A percentile compares a stretch with the other conserved stretches of the same genome.
Conservation (phyloP, 805 yeast genomes). For the Cyberlindnera euphorbiiphila region DNA sequence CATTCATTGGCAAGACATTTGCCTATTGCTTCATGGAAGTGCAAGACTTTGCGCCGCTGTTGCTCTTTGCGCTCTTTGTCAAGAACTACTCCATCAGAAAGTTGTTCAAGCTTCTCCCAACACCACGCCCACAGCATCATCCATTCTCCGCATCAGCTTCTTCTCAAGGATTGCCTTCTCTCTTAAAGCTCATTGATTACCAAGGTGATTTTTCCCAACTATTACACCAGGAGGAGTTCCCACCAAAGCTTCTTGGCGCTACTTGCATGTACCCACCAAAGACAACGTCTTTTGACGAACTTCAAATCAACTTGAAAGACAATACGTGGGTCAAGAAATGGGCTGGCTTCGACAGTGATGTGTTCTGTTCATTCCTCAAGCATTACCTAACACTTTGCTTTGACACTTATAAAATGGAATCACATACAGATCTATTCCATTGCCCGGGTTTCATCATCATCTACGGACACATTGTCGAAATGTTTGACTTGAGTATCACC, state of each 20-base stretch:
- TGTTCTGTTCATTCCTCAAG: constrained; percentile 57
- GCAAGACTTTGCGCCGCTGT: constrained; percentile 46
- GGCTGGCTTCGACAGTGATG: constrained; percentile 52
- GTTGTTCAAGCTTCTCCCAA: constrained; percentile 7
- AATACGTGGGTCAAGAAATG: constrained; percentile 56
- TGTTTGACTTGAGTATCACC: constrained; percentile 21
- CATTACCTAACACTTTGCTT: constrained; percentile 40
- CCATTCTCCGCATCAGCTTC: not conserved
- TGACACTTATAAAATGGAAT: constrained; percentile 1
- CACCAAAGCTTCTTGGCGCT: constrained; percentile 31
- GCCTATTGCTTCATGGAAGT: constrained; percentile 50
- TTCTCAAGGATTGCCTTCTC: constrained; percentile 10
- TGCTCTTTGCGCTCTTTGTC: constrained; percentile 53
- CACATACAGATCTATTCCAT: constrained; percentile 10
- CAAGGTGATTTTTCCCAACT: constrained; percentile 17
- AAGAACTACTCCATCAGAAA: constrained; percentile 42
- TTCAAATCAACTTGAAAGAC: constrained; percentile 47
- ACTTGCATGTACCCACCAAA: constrained; percentile 39
- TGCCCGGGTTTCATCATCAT: constrained; percentile 25
- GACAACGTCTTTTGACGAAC: constrained; percentile 29
- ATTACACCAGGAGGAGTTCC: constrained; percentile 1
- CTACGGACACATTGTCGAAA: constrained; percentile 22
- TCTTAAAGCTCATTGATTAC: constrained; percentile 15
- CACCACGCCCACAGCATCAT: not conserved
- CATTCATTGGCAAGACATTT: constrained; percentile 61